Base-by-base conservation (phyloP, 2,329 filamentous ascomycete genomes). In the Ilyonectria mors-panacis region DNA sequence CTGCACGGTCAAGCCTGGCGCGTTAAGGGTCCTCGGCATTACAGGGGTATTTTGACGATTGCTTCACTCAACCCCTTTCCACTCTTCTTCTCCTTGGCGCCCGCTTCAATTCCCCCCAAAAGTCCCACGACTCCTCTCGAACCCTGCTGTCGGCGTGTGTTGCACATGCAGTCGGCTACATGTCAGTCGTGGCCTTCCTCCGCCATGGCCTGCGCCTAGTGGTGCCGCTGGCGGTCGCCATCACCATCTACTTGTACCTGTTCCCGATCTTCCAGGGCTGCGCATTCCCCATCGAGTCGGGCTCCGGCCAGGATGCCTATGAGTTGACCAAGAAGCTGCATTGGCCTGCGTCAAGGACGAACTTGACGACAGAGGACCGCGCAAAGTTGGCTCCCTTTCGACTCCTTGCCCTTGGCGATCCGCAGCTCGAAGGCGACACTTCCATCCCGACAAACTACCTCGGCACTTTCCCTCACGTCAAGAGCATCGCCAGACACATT, bases 361-460 rank as follows among this genome's bases (percentile, higher is more conserved):
- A 73, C 7, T 7, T 70, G 7, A 66, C 73, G 2, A 39, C 74
- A 26, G 69, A 73, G n/a, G 59, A 65, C n/a, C 57, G 64, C 64
- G 73, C 71, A 19, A 77, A 75, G 57, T 74, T 73, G 74, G 93
- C 94, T 4, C 94, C 94, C 0, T 97, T 98, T 77, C 89, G 95
- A 65, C 89, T 98, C 3, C 91, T 98, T 15, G 91, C 94, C 1
- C 88, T 98, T 23, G 95, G 93, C 67, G 95, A 98, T 79, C 95
- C 95, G 6, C 95, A 98, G 80, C 88, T 98, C 60, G 95, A 98
- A 82, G 95, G 95, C 74, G 94, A 97, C 78, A 94, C 92, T 2
- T 94, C 93, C 7, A 91, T 98, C 28, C 92, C 91, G 17, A 86
- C 85, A 59, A 82, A 84, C 39, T 83, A 86, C 69, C 80, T 86